phyloP scores from a whole-genome alignment of 257 asterid species.

The Dorcoceras hygrometricum region DNA sequence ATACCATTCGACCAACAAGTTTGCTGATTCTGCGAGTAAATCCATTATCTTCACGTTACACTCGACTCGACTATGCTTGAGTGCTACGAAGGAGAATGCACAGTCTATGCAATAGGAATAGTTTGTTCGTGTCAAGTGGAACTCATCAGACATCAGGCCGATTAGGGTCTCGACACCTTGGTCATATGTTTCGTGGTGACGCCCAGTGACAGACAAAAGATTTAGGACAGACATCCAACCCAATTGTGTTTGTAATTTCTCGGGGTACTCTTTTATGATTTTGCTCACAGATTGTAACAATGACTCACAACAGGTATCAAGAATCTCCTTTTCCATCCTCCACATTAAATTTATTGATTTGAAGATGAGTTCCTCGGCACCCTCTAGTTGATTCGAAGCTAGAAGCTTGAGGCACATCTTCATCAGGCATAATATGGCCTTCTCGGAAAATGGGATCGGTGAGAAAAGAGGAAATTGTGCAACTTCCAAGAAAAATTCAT shows the following conservation, averaged over 20 bases:
- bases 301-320: conserved; percentile 71
- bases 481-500: conserved; percentile 67
- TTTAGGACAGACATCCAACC: conserved; percentile 87
- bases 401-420: conserved; percentile 69
- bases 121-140: conserved; percentile 52
- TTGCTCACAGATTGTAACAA: conserved; percentile 52
- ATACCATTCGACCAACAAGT: conserved; percentile 72
- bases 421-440: conserved; percentile 61
- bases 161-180: conserved; percentile 66
- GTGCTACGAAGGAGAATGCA: conserved; percentile 80
- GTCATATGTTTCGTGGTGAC: conserved; percentile 80
- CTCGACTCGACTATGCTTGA: conserved; percentile 73
- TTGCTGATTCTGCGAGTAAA: conserved; percentile 59
- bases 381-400: conserved; percentile 44
- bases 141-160: conserved; percentile 51
- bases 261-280: conserved; percentile 61
- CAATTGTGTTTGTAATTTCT: conserved; percentile 51
- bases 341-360: conserved; percentile 79
- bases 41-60: conserved; percentile 72
- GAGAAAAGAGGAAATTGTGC: conserved; percentile 78
- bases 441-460: conserved; percentile 70
- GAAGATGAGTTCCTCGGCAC: conserved; percentile 70
- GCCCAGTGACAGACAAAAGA: conserved; percentile 76
- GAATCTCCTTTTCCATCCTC: conserved; percentile 83
- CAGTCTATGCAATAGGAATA: conserved; percentile 71